Base-by-base conservation (phyloP, 495 filamentous ascomycete genomes). In the Melanomma pulvis-pyrius region DNA sequence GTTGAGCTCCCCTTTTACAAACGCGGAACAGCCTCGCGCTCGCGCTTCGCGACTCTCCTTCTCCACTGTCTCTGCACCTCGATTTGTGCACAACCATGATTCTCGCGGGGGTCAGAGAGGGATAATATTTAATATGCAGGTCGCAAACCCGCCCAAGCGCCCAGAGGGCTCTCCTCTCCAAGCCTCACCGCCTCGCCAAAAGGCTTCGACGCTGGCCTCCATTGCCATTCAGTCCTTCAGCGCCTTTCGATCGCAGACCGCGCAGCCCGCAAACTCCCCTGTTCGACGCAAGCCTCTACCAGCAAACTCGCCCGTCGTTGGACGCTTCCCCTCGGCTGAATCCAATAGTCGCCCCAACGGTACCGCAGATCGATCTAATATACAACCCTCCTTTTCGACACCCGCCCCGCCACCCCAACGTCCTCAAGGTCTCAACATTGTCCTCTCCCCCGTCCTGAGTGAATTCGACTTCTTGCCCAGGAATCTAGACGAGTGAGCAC, bases 191-290 rank as follows among this genome's bases (percentile, higher is more conserved):
- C 63, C 65, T 11, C 65, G 62, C 26, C 51, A 21, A n/a, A 73
- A 72, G 61, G 65, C 70, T 17, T 39, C 74, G 13, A 64, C 68
- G 0, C 71, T 77, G 34, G 67, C 74, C 19, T 67, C 65, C 24
- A 71, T 78, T 32, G 63, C 72, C 24, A 59, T 75, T 22, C 71
- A 70, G 52, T 74, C 71, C 30, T 75, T 78, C 65, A 65, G 71
- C 13, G 65, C 74, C 28, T 76, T 76, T 66, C 71, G 73, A 22
- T 68, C 71, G n/a, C 71, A 75, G 48, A 59, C 73, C 17, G 65
- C 71, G 11, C 63, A 67, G 53, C 74, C 75, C 24, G 63, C 71
- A 28, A 50, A 71, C 30, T 74, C 76, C 46, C 73, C 74, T 47
- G 68, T 73, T 11, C 63, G 71, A 24, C 59, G 75, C 29, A 76